phyloP scores from a whole-genome alignment of 805 yeast species.

The Kregervanrija pseudodelftensis region DNA sequence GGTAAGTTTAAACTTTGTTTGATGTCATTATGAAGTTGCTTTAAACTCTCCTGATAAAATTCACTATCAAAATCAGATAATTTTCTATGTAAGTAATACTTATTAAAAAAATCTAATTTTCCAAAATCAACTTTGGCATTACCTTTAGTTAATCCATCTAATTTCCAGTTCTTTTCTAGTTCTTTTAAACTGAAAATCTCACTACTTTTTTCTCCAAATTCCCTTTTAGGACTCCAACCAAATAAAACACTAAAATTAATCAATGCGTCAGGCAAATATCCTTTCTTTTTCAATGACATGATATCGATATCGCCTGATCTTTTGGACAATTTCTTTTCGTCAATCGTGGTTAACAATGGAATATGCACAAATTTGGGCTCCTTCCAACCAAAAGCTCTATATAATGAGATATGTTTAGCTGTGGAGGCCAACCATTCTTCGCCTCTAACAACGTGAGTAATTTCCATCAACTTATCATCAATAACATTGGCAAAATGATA shows the following conservation, averaged over 20 bases:
- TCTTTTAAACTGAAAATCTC: slow-evolving; percentile 49
- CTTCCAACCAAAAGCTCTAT: slow-evolving; percentile 78
- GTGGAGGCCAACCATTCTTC: slow-evolving; percentile 98
- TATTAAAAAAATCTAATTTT: slow-evolving; percentile 74
- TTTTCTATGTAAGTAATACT: slow-evolving; percentile 47
- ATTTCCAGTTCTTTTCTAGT: slow-evolving; percentile 47
- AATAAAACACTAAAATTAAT: slow-evolving; percentile 81
- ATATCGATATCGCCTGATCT: slow-evolving; percentile 80
- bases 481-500: slow-evolving; percentile 95
- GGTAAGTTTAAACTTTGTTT: slow-evolving; percentile 4
- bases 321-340: slow-evolving; percentile 76
- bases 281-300: slow-evolving; percentile 45
- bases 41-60: slow-evolving; percentile 31
- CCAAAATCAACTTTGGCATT: slow-evolving; percentile 84
- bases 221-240: slow-evolving; percentile 89
- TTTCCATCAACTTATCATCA: slow-evolving; percentile 88
- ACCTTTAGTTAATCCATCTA: slow-evolving; percentile 80
- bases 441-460: slow-evolving; percentile 93
- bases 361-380: slow-evolving; percentile 83
- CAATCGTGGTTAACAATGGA: slow-evolving; percentile 71
- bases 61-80: slow-evolving; percentile 30
- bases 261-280: slow-evolving; percentile 80
- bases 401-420: slow-evolving; percentile 86
- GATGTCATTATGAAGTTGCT: slow-evolving; percentile 14
- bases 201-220: slow-evolving; percentile 36